Evolutionary conservation across 2,329 filamentous ascomycete genomes (phyloP).

Genomic region (Diaporthe eres): DNA sequence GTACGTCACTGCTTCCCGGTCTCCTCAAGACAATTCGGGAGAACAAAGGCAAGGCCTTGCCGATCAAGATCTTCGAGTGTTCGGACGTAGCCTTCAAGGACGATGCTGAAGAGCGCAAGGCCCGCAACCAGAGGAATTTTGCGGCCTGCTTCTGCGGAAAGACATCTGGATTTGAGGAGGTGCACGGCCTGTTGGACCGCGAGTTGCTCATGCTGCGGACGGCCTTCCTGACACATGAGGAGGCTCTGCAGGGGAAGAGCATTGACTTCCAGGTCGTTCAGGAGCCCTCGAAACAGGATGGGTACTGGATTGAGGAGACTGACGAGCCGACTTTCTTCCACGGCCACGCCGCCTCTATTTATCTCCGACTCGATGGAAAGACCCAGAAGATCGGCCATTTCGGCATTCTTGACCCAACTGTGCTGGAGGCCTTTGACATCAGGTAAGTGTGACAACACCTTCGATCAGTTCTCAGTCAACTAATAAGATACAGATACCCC

Average conservation of each 20-base stretch:
- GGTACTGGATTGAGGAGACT: slow-evolving; percentile 96
- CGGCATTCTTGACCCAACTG: slow-evolving; percentile 92
- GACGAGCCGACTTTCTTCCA: slow-evolving; percentile 93
- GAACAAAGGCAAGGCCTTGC: slow-evolving; percentile 90
- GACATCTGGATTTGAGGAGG: slow-evolving; percentile 93
- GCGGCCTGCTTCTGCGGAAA: slow-evolving; percentile 97
- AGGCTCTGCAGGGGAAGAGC: slow-evolving; percentile 70
- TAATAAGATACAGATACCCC: slow-evolving; percentile 74
- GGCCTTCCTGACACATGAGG: slow-evolving; percentile 83
- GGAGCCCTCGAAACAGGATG: slow-evolving; percentile 72
- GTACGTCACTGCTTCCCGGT: slow-evolving; percentile 79
- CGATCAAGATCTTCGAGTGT: slow-evolving; percentile 93
- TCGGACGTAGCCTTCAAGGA: slow-evolving; percentile 96
- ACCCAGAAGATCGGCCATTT: slow-evolving; percentile 87
- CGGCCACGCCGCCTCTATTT: slow-evolving; percentile 89
- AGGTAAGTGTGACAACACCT: slow-evolving; percentile 64
- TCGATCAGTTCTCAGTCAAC: background rate
- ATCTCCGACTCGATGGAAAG: slow-evolving; percentile 81
- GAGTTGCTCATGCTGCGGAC: slow-evolving; percentile 92
- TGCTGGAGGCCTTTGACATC: slow-evolving; percentile 93
- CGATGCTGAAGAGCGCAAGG: slow-evolving; percentile 82
- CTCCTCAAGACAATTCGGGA: slow-evolving; percentile 94
- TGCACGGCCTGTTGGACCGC: slow-evolving; percentile 94
- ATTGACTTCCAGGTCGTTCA: slow-evolving; percentile 67
- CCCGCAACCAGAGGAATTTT: slow-evolving; percentile 93